phyloP scores from a whole-genome alignment of 352 stramenopile genomes.

The Thalassiosira mediterranea region DNA sequence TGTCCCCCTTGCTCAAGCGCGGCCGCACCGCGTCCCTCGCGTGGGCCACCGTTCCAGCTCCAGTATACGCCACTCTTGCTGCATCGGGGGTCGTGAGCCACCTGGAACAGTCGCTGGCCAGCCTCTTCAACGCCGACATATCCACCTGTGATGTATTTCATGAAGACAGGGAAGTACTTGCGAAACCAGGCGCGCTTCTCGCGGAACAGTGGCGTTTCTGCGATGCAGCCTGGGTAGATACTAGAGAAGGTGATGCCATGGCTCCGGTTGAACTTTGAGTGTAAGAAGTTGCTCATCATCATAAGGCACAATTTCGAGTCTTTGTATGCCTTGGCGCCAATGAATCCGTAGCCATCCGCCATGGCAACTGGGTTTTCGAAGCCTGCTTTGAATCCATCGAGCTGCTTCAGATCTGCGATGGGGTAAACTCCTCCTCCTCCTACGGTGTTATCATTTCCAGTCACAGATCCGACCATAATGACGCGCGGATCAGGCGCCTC shows the following conservation, averaged over 20 bases:
- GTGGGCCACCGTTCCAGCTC: conserved; percentile 85
- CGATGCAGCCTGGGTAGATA: conserved; percentile 87
- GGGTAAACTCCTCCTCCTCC: conserved; percentile 85
- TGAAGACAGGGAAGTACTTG: conserved; percentile 88
- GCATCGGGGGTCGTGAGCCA: conserved; percentile 84
- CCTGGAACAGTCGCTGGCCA: conserved; percentile 85
- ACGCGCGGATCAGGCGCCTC: conserved; percentile 73
- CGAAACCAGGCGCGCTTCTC: conserved; percentile 85
- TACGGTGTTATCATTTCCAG: conserved; percentile 86
- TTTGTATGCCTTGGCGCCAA: conserved; percentile 87
- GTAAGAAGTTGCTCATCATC: conserved; percentile 86
- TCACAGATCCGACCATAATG: conserved; percentile 84
- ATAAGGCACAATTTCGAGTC: conserved; percentile 86
- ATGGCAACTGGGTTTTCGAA: conserved; percentile 85
- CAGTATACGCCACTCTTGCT: conserved; percentile 82
- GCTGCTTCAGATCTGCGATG: conserved; percentile 85
- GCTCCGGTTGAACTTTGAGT: conserved; percentile 79
- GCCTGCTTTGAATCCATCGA: conserved; percentile 84
- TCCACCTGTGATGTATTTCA: conserved; percentile 86
- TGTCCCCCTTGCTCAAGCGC: conserved; percentile 83
- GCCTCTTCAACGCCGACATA: conserved; percentile 86
- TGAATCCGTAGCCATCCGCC: conserved; percentile 86
- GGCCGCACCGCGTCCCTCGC: conserved; percentile 81
- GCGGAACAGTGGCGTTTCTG: conserved; percentile 83
- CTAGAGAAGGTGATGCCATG: conserved; percentile 83